Percentiles rank a stretch among this genome's conserved stretches.
phyloP scores from a whole-genome alignment of 495 filamentous ascomycete species.

The Sphaerosporella brunnea region DNA sequence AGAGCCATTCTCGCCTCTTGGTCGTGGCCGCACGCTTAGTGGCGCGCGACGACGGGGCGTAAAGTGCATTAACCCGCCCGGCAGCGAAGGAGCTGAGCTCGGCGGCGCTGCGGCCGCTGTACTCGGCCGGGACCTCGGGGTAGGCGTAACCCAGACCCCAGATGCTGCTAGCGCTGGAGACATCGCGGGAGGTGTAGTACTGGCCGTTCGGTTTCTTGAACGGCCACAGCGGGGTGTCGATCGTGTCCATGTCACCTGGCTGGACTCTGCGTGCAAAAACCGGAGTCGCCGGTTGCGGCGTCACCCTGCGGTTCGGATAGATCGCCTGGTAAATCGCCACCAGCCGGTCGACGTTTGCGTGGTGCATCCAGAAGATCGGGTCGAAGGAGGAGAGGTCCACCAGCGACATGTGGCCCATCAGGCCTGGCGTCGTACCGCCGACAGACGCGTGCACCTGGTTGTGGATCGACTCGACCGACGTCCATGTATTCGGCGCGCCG shows the following conservation, averaged over 20 bases:
- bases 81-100: constrained; percentile 8
- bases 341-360: constrained; percentile 35
- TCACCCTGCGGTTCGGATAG: constrained; percentile 41
- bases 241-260: constrained; percentile 10
- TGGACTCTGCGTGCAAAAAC: not conserved
- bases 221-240: constrained; percentile 24
- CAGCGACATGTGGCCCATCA: constrained; percentile 25
- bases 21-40: not conserved
- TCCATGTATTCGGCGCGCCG: not conserved
- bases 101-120: not conserved
- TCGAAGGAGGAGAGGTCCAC: constrained; percentile 45
- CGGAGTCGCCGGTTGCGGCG: constrained; percentile 21
- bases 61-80: constrained; percentile 12
- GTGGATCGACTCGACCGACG: constrained; percentile 12
- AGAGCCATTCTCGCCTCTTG: constrained; percentile 1
- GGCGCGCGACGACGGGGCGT: not conserved
- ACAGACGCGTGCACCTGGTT: constrained; percentile 6
- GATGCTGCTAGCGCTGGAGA: constrained; percentile 15
- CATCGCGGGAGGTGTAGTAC: constrained; percentile 22
- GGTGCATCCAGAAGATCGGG: constrained; percentile 25
- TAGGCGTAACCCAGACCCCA: constrained; percentile 23
- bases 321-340: constrained; percentile 53
- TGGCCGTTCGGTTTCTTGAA: constrained; percentile 20
- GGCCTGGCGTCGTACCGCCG: not conserved
- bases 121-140: constrained; percentile 22